phyloP scores from a whole-genome alignment of 805 yeast species.

The Torulaspora delbrueckii region DNA sequence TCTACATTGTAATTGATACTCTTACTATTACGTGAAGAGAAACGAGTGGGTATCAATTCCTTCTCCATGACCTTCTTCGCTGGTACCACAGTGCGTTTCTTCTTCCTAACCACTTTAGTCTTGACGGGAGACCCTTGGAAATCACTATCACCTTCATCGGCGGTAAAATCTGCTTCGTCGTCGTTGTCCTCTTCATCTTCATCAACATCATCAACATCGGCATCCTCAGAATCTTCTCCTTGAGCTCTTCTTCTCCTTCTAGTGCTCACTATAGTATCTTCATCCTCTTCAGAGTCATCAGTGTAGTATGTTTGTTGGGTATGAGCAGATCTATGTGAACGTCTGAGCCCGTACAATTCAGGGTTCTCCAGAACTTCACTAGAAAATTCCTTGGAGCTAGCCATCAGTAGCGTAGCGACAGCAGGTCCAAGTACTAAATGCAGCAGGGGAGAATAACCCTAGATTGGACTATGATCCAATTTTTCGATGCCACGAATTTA shows the following conservation, averaged over 20 bases:
- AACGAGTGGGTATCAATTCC: slow-evolving; percentile 55
- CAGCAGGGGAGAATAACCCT: neutral
- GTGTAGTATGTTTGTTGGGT: slow-evolving; percentile 28
- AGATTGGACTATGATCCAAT: neutral
- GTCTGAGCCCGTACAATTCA: slow-evolving; percentile 75
- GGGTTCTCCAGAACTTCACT: slow-evolving; percentile 64
- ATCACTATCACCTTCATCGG: slow-evolving; percentile 21
- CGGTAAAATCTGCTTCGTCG: slow-evolving; percentile 17
- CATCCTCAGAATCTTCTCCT: slow-evolving; percentile 28
- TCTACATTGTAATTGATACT: slow-evolving; percentile 77
- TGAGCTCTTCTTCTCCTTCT: slow-evolving; percentile 24
- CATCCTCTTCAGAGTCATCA: slow-evolving; percentile 27
- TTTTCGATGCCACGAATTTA: neutral
- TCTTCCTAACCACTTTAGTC: slow-evolving; percentile 9
- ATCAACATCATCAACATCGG: slow-evolving; percentile 23
- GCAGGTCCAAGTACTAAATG: neutral
- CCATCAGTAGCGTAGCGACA: neutral
- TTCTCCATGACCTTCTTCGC: slow-evolving; percentile 10
- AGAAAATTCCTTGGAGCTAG: slow-evolving; percentile 30
- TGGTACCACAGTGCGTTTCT: slow-evolving; percentile 9
- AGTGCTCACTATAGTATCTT: slow-evolving; percentile 31
- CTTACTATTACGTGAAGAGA: slow-evolving; percentile 62
- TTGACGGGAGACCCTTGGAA: slow-evolving; percentile 15
- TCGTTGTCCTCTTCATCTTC: slow-evolving; percentile 32
- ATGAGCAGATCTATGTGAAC: slow-evolving; percentile 57